These are phyloP conservation scores for Aspergillus brunneoviolaceus DNA, from an alignment of 2,329 filamentous ascomycete genomes.

Conservation along the genomic window DNA sequence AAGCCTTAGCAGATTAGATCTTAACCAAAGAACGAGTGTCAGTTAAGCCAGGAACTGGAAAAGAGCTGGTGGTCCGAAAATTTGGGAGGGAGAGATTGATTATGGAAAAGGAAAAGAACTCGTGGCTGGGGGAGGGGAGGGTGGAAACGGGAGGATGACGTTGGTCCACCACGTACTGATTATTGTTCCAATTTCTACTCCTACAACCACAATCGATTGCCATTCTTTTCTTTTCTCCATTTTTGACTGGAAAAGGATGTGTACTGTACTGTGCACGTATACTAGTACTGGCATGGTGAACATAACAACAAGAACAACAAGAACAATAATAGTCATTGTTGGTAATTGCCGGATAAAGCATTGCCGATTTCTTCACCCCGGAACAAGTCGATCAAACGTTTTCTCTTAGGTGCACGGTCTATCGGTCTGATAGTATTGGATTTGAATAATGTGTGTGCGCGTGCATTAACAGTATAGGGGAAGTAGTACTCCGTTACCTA, in stretches of 20 bases:
- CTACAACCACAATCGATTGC: not conserved
- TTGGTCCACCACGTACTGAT: constrained; percentile 8
- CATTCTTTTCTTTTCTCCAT: constrained; percentile 1
- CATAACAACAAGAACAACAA: not conserved
- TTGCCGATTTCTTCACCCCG: not conserved
- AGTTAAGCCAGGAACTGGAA: not conserved
- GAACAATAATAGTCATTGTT: not conserved
- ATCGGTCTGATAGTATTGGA: not conserved
- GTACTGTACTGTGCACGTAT: constrained; percentile 15
- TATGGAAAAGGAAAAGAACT: constrained; percentile 4
- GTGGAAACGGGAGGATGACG: constrained; percentile 13
- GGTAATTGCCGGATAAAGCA: not conserved
- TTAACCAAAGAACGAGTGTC: not conserved
- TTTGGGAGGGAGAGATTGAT: not conserved
- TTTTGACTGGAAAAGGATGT: not conserved
- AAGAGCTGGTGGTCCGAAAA: not conserved
- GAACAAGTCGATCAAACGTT: not conserved
- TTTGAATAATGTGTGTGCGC: not conserved
- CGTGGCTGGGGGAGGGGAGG: constrained; percentile 11
- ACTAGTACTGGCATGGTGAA: too few species aligned
- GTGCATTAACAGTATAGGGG: not conserved
- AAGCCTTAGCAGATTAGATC: not conserved
- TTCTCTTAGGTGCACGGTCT: not conserved
- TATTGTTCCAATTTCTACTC: not conserved
- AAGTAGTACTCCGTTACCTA: too few species aligned